Conservation (phyloP, 345 rosid species). For the Dipteronia sinensis region DNA sequence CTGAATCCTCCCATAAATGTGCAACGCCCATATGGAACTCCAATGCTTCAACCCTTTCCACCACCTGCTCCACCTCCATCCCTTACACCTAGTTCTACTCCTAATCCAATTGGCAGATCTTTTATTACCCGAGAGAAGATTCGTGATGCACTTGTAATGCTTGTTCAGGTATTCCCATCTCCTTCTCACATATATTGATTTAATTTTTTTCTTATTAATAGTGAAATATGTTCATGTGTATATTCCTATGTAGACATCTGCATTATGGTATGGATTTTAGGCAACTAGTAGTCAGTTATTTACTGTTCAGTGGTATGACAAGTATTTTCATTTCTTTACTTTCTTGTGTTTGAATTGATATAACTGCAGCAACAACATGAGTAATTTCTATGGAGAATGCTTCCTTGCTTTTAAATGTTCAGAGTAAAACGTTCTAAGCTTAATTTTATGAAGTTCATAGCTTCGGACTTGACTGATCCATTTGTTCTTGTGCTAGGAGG, state of each 20-base stretch:
- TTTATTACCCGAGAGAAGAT: constrained; percentile 58
- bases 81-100: constrained; percentile 46
- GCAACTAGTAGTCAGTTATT: not conserved
- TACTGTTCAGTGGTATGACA: not conserved
- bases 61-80: constrained; percentile 68
- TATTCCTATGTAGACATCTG: not conserved
- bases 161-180: constrained; percentile 52
- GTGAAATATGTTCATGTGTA: not conserved
- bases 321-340: too few species aligned
- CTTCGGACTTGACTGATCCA: constrained; percentile 3
- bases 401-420: not conserved
- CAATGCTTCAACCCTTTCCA: constrained; percentile 74
- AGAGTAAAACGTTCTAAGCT: not conserved
- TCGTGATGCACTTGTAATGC: constrained; percentile 59
- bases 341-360: not conserved
- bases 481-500: constrained; percentile 47
- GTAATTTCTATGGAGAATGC: not conserved
- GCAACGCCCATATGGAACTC: constrained; percentile 64
- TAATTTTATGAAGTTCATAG: not conserved
- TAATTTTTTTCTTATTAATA: not conserved
- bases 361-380: not conserved
- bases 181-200: not conserved
- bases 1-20: constrained; percentile 48
- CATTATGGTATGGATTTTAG: not conserved
- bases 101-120: constrained; percentile 25